phyloP scores from a whole-genome alignment of 345 rosid species.

The Adansonia digitata region DNA sequence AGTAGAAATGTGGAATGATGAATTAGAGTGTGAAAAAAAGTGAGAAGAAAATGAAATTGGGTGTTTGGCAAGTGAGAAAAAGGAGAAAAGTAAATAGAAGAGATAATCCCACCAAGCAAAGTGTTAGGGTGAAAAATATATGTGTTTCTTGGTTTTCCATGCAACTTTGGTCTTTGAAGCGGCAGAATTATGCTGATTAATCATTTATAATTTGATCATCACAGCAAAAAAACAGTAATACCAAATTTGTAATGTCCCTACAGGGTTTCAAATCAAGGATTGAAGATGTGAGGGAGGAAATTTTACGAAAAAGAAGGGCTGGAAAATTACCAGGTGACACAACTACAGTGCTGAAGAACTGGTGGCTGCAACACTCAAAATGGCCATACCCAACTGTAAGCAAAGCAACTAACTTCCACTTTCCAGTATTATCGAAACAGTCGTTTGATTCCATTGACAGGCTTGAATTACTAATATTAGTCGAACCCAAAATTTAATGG shows the following conservation, averaged over 20 bases:
- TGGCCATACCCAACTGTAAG: conserved; percentile 99
- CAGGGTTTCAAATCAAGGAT: conserved; percentile 95
- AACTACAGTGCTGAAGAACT: conserved; percentile 78
- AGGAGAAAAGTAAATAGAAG: no score
- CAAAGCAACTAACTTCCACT: conserved; percentile 23
- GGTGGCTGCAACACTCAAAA: conserved; percentile 98
- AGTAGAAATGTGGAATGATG: no score
- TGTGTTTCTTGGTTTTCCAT: not conserved
- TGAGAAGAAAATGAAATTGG: not conserved
- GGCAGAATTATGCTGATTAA: not conserved
- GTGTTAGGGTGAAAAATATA: no score
- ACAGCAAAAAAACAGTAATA: not conserved
- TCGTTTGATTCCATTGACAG: no score
- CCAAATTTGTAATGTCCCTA: not conserved
- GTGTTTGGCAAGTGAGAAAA: not conserved
- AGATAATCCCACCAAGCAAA: no score
- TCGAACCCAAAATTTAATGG: no score
- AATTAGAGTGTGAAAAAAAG: no score
- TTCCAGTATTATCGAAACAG: not conserved
- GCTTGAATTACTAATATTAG: not conserved
- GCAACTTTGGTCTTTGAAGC: not conserved
- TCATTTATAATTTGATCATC: not conserved
- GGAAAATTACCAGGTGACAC: conserved; percentile 98
- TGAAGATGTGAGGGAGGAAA: conserved; percentile 97
- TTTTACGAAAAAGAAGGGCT: conserved; percentile 89